Conservation (phyloP, 1,284 basidiomycete genomes). For the Pseudozyma thailandica region DNA sequence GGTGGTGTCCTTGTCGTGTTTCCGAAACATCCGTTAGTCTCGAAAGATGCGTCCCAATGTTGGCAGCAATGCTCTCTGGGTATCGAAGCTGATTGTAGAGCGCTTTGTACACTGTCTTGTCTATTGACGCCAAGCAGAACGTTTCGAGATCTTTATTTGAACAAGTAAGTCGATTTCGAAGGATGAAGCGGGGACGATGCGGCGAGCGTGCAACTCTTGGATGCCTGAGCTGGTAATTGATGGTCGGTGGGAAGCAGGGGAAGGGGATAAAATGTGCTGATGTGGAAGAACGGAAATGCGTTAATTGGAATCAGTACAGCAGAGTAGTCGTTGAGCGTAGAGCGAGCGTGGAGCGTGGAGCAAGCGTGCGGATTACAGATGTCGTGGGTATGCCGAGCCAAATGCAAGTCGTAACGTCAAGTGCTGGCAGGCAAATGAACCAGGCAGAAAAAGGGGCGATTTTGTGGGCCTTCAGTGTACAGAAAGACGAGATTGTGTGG, state of each 20-base stretch:
- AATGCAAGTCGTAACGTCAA: background rate
- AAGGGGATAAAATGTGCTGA: background rate
- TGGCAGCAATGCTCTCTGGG: conserved; percentile 1
- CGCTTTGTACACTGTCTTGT: background rate
- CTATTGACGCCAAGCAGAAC: background rate
- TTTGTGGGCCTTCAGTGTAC: background rate
- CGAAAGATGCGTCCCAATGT: background rate
- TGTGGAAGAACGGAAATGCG: conserved; percentile 4
- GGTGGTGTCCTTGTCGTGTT: conserved; percentile 42
- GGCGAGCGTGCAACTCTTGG: background rate
- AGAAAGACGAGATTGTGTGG: too few relatives aligned
- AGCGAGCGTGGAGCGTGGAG: conserved; percentile 6
- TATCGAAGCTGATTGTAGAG: background rate
- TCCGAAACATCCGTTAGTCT: conserved; percentile 43
- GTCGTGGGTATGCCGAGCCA: conserved; percentile 4
- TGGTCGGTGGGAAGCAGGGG: conserved; percentile 1
- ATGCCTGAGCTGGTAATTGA: background rate
- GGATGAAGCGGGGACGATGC: background rate
- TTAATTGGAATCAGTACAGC: conserved; percentile 1
- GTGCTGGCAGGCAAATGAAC: background rate
- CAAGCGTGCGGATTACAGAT: conserved; percentile 1
- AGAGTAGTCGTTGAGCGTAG: background rate
- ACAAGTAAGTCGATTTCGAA: background rate
- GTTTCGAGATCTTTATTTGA: too few relatives aligned
- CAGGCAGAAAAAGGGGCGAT: background rate